Percentiles rank a stretch among this genome's conserved stretches.
phyloP scores from a whole-genome alignment of 164 flowering plant genomes.

The Liriodendron chinense region DNA sequence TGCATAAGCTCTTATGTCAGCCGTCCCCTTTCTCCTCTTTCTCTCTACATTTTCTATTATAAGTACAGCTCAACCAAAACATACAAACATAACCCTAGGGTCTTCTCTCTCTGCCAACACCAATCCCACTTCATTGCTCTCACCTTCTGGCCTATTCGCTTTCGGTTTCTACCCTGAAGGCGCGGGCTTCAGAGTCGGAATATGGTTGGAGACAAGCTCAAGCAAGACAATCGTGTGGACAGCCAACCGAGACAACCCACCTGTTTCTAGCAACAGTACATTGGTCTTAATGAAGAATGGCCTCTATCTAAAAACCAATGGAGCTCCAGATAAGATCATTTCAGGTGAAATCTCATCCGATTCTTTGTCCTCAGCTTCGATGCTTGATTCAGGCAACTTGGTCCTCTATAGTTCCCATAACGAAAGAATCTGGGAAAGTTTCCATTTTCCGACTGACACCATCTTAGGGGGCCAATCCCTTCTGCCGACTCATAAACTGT shows the following conservation, averaged over 20 bases:
- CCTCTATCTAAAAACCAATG: neutral
- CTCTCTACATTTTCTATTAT: no score
- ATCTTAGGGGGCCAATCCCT: no score
- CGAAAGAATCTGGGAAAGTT: no score
- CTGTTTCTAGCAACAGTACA: neutral
- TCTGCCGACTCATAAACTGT: no score
- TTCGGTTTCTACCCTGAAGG: constrained; percentile 1
- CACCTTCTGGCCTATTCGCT: neutral
- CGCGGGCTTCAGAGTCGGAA: neutral
- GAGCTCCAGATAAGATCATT: neutral
- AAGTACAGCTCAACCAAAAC: no score
- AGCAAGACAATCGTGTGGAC: constrained; percentile 8
- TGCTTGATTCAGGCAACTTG: constrained; percentile 1
- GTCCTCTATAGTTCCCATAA: no score
- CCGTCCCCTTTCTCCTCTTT: no score
- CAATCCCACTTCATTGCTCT: no score
- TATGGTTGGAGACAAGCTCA: constrained; percentile 6
- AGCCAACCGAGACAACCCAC: constrained; percentile 1
- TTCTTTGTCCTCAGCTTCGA: constrained; percentile 18
- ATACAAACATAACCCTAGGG: no score
- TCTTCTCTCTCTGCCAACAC: no score
- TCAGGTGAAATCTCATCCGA: neutral
- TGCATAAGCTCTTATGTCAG: no score
- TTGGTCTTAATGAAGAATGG: neutral
- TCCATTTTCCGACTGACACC: no score